A percentile compares a stretch with the other conserved stretches of the same genome.
phyloP scores from a whole-genome alignment of 2,329 filamentous ascomycete genomes.

The Pleurostoma richardsiae region DNA sequence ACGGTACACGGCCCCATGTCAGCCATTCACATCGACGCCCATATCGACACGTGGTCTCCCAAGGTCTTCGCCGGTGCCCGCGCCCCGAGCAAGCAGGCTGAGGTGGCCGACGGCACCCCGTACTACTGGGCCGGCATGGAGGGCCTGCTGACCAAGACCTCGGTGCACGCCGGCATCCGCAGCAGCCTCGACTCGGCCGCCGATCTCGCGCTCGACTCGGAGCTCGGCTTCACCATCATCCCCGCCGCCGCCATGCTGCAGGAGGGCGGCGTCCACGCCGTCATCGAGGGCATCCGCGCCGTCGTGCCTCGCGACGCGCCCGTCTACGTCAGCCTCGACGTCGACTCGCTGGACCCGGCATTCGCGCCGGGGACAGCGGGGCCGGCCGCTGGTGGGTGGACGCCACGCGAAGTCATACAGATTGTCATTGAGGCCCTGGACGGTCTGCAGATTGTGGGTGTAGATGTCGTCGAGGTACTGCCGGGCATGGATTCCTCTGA shows the following conservation, averaged over 20 bases:
- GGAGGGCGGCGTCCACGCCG: not conserved
- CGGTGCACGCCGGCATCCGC: not conserved
- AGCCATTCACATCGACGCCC: slow-evolving; percentile 23
- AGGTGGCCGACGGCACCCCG: not conserved
- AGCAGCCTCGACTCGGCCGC: not conserved
- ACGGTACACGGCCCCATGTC: slow-evolving; percentile 20
- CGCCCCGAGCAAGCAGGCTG: not conserved
- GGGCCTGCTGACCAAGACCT: not conserved
- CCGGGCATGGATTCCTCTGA: not conserved
- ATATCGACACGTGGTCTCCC: slow-evolving; percentile 14
- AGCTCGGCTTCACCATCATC: not conserved
- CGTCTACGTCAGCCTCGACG: not conserved
- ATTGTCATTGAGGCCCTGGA: not conserved
- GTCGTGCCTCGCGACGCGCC: not conserved
- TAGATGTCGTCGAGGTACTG: not conserved
- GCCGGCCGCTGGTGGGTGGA: not conserved
- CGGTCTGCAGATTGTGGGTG: not conserved
- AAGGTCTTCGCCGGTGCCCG: not conserved
- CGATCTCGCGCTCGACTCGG: not conserved
- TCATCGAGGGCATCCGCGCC: not conserved
- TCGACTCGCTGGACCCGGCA: not conserved
- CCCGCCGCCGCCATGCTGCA: not conserved
- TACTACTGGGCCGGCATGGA: not conserved
- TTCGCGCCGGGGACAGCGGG: not conserved
- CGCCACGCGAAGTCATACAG: not conserved